Evolutionary conservation across 2,329 filamentous ascomycete species (phyloP).

Genomic region (Verticillium dahliae): DNA sequence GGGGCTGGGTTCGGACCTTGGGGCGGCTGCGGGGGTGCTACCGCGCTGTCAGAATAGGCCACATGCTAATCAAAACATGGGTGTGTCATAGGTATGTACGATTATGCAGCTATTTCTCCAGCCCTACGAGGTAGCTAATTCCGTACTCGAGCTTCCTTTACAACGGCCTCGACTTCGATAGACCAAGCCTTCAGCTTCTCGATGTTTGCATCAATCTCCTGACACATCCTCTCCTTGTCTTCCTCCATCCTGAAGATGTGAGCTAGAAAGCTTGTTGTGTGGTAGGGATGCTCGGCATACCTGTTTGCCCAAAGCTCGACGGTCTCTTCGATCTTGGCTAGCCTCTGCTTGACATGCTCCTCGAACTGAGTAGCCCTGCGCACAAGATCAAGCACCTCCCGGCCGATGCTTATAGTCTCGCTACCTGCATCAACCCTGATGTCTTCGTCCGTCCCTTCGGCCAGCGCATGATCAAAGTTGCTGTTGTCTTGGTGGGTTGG

Average conservation of each 20-base stretch:
- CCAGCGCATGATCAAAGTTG: neutral
- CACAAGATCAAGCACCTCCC: neutral
- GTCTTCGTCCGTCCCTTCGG: neutral
- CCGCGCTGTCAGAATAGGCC: neutral
- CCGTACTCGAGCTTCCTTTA: neutral
- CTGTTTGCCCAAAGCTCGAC: neutral
- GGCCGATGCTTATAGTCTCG: neutral
- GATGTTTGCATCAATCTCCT: neutral
- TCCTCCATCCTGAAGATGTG: neutral
- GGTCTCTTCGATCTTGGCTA: neutral
- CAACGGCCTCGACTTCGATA: neutral
- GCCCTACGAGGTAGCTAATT: neutral
- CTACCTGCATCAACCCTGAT: neutral
- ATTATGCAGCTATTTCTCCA: neutral
- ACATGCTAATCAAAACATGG: neutral
- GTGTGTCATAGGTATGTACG: neutral
- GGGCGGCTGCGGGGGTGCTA: too few species aligned
- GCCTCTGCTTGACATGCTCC: neutral
- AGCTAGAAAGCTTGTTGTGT: too few species aligned
- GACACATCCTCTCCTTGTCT: neutral
- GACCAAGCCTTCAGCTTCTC: neutral
- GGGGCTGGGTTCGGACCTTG: neutral
- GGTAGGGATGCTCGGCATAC: too few species aligned
- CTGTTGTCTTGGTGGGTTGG: neutral
- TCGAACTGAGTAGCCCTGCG: neutral